Evolutionary conservation across 1,284 basidiomycete genomes (phyloP).

Genomic region (Puccinia polysora): DNA sequence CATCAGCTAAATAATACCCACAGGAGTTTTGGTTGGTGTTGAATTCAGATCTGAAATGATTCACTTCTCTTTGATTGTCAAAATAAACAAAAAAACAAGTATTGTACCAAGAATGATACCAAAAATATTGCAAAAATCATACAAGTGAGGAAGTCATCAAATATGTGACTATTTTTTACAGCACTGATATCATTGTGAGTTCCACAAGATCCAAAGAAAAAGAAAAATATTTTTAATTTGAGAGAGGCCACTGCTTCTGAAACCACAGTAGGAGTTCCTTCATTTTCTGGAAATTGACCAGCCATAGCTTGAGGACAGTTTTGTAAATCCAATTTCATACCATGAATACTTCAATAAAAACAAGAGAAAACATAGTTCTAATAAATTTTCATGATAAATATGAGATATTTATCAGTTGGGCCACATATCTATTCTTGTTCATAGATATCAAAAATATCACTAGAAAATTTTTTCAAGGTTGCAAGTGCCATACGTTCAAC

Average conservation of each 20-base stretch:
- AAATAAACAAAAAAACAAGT: neutral
- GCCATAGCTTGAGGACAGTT: neutral
- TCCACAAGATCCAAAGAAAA: neutral
- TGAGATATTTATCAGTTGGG: neutral
- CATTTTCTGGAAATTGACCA: conserved; percentile 8
- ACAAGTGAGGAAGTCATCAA: neutral
- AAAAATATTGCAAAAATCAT: neutral
- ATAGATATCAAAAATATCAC: neutral
- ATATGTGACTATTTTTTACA: neutral
- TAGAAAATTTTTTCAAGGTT: neutral
- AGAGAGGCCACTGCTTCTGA: conserved; percentile 7
- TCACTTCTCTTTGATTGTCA: neutral
- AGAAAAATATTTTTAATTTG: neutral
- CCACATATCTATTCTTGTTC: neutral
- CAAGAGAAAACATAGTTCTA: neutral
- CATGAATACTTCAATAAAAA: neutral
- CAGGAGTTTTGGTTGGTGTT: neutral
- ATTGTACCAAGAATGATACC: neutral
- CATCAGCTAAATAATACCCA: too few species aligned
- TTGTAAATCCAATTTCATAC: neutral
- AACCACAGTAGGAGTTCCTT: neutral
- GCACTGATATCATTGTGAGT: neutral
- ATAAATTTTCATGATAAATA: neutral
- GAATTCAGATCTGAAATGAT: neutral
- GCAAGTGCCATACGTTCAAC: neutral